These are phyloP conservation scores for Wickerhamiella allomyrinae DNA, from an alignment of 805 yeast species.

Conservation along the genomic window DNA sequence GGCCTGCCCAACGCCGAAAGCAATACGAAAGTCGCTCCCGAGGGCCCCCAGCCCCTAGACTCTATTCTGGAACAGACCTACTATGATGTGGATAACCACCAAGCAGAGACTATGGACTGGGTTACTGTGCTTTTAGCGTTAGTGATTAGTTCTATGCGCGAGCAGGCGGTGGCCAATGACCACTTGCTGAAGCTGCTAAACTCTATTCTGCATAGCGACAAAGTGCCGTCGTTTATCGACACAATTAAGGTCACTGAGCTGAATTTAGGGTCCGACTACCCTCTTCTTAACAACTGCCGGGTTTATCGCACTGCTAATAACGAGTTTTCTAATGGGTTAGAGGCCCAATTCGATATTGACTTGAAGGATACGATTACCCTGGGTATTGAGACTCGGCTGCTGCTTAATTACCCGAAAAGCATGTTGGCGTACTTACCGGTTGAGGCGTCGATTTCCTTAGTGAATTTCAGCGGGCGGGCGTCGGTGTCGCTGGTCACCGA, in stretches of 20 bases:
- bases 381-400: constrained; percentile 62
- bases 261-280: constrained; percentile 88
- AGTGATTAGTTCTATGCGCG: constrained; percentile 68
- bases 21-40: constrained; percentile 17
- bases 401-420: constrained; percentile 68
- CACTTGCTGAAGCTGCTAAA: constrained; percentile 71
- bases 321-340: constrained; percentile 29
- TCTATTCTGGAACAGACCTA: constrained; percentile 77
- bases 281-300: constrained; percentile 86
- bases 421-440: constrained; percentile 80
- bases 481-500: constrained; percentile 42
- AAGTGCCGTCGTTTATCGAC: constrained; percentile 69
- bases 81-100: constrained; percentile 77
- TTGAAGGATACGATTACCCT: constrained; percentile 67
- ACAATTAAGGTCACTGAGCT: constrained; percentile 69
- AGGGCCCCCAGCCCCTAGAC: constrained; percentile 17
- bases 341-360: constrained; percentile 80
- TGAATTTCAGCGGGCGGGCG: constrained; percentile 79
- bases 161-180: constrained; percentile 77
- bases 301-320: constrained; percentile 27
- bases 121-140: constrained; percentile 90
- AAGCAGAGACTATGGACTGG: constrained; percentile 91
- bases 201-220: constrained; percentile 44
- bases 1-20: constrained; percentile 17
- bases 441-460: constrained; percentile 69